phyloP scores from a whole-genome alignment of 1,284 basidiomycete species.

The Naganishia albida region DNA sequence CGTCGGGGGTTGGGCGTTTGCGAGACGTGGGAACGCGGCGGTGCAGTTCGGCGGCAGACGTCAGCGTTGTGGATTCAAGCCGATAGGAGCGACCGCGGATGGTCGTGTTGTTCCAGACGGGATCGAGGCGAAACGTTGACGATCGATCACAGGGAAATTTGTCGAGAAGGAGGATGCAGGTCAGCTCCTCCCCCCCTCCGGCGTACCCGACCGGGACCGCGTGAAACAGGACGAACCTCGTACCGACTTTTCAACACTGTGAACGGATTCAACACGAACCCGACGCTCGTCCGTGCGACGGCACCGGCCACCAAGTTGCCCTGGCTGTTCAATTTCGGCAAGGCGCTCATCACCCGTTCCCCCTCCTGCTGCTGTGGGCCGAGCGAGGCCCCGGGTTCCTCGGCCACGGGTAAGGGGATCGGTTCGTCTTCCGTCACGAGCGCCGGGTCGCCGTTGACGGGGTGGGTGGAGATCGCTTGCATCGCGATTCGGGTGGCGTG shows the following conservation, averaged over 20 bases:
- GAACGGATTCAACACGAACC: conserved; percentile 87
- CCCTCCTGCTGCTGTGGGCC: conserved; percentile 32
- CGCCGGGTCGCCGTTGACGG: conserved; percentile 27
- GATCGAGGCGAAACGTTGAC: no score
- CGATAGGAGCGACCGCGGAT: no score
- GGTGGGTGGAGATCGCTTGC: conserved; percentile 19
- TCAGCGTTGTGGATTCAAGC: neutral
- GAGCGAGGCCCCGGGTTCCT: neutral
- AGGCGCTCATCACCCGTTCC: conserved; percentile 47
- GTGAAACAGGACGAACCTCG: conserved; percentile 77
- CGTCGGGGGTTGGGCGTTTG: no score
- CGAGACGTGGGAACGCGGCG: no score
- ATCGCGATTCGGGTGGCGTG: conserved; percentile 28
- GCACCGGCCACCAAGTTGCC: conserved; percentile 92
- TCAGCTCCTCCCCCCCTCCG: no score
- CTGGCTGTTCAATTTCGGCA: conserved; percentile 72
- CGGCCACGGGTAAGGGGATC: conserved; percentile 9
- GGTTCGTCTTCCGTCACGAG: conserved; percentile 29
- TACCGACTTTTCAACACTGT: conserved; percentile 93
- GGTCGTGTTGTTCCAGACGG: no score
- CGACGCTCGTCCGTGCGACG: conserved; percentile 77
- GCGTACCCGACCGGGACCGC: no score
- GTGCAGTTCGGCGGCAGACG: no score
- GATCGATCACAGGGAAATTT: no score
- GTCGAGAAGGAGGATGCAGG: no score